Conservation (phyloP, 176 grass and related monocot species). For the Bromus sterilis region DNA sequence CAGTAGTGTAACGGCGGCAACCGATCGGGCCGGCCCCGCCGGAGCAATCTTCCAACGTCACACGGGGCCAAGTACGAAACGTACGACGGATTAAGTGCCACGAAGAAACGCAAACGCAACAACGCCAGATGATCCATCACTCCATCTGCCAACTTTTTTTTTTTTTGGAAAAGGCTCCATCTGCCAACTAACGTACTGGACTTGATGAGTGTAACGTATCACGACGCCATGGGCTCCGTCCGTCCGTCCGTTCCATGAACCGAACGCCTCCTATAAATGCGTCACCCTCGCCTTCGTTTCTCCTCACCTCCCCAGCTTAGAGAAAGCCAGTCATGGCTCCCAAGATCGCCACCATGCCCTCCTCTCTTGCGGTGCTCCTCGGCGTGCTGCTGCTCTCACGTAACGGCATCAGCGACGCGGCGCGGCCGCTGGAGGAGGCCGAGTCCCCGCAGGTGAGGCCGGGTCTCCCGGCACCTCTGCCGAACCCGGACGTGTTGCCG, state of each 20-base stretch:
- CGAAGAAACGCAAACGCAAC: not conserved
- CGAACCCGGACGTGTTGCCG: not conserved
- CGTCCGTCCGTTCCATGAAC: too few species aligned
- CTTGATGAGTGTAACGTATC: not conserved
- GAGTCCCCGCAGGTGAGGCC: not conserved
- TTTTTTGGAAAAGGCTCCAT: too few species aligned
- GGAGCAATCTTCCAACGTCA: not conserved
- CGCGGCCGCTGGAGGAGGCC: constrained; percentile 6
- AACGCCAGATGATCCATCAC: too few species aligned
- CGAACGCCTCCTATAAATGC: constrained; percentile 18
- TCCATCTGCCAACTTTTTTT: too few species aligned
- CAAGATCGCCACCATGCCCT: not conserved
- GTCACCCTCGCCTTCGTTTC: not conserved
- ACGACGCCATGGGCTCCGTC: not conserved
- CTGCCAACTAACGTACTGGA: not conserved
- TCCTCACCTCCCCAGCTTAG: not conserved
- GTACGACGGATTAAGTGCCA: not conserved
- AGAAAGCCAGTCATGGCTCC: constrained; percentile 8
- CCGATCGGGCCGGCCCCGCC: not conserved
- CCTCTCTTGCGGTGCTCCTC: not conserved
- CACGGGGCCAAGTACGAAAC: not conserved
- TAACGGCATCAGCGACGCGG: not conserved
- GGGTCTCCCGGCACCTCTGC: not conserved
- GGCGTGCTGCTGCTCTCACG: constrained; percentile 1
- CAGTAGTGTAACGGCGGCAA: not conserved